Evolutionary conservation across 345 rosid species (phyloP).

Genomic region (Turnera subulata): DNA sequence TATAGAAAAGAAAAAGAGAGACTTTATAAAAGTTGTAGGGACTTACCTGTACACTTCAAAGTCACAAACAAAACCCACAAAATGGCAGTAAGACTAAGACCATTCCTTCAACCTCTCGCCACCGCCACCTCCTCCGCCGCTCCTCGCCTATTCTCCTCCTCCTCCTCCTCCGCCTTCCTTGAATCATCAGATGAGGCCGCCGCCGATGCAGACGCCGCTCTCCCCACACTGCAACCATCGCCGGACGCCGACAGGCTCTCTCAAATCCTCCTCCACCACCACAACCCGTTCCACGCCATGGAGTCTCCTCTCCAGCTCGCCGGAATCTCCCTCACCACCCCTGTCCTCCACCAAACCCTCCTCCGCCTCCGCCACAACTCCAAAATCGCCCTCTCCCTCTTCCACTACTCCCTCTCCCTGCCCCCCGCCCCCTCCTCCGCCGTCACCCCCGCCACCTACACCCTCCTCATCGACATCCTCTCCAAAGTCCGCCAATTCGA

Average conservation of each 20-base stretch:
- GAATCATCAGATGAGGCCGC: not conserved
- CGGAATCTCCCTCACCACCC: conserved; percentile 56
- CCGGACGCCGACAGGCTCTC: conserved; percentile 65
- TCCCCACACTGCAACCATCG: conserved; percentile 53
- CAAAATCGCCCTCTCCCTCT: conserved; percentile 60
- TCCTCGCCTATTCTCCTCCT: conserved; percentile 9
- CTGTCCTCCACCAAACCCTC: conserved; percentile 71
- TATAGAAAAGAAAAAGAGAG: too few species aligned
- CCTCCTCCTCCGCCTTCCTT: conserved; percentile 16
- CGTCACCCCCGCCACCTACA: conserved; percentile 31
- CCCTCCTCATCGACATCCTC: conserved; percentile 67
- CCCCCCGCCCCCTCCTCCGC: conserved; percentile 33
- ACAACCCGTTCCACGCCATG: conserved; percentile 81
- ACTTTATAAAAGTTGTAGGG: too few species aligned
- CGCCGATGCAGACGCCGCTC: too few species aligned
- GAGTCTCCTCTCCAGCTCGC: conserved; percentile 79
- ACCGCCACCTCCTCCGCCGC: not conserved
- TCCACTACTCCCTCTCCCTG: conserved; percentile 47
- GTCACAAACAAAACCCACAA: too few species aligned
- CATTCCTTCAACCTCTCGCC: too few species aligned
- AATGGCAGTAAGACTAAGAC: too few species aligned
- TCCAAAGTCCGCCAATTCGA: conserved; percentile 76
- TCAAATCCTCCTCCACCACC: conserved; percentile 59
- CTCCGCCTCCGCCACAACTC: conserved; percentile 82
- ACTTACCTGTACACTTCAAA: too few species aligned